phyloP scores from a whole-genome alignment of 768 basidiomycete species.

The Naganishia vaughanmartiniae region DNA sequence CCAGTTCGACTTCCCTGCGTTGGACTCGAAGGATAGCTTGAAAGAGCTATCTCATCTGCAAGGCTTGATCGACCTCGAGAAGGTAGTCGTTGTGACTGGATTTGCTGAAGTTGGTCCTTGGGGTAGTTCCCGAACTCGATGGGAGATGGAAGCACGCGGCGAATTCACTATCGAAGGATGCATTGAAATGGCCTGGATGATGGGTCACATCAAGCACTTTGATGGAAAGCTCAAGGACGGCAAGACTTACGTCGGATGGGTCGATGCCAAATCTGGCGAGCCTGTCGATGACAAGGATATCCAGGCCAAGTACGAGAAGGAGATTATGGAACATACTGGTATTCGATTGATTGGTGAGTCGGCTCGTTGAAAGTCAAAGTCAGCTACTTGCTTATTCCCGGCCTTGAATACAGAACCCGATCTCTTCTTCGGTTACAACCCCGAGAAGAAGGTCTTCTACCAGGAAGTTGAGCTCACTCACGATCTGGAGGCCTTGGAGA shows the following conservation, averaged over 20 bases:
- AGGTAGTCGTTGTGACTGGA: slow-evolving; percentile 92
- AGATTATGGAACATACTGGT: slow-evolving; percentile 84
- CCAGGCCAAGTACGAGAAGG: slow-evolving; percentile 87
- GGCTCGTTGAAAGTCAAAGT: neutral
- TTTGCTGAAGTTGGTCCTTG: slow-evolving; percentile 97
- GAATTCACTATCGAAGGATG: slow-evolving; percentile 95
- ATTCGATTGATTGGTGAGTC: slow-evolving; percentile 84
- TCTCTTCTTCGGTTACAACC: slow-evolving; percentile 95
- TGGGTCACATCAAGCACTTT: slow-evolving; percentile 98
- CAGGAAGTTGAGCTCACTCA: slow-evolving; percentile 96
- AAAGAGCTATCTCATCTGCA: slow-evolving; percentile 73
- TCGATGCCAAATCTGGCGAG: slow-evolving; percentile 85
- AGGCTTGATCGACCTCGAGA: slow-evolving; percentile 89
- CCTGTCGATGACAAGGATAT: slow-evolving; percentile 98
- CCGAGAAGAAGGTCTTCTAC: slow-evolving; percentile 93
- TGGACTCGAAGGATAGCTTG: slow-evolving; percentile 69
- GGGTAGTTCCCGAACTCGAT: slow-evolving; percentile 95
- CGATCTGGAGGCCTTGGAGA: slow-evolving; percentile 93
- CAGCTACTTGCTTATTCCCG: slow-evolving; percentile 14
- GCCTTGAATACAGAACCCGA: slow-evolving; percentile 73
- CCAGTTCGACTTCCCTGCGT: slow-evolving; percentile 85
- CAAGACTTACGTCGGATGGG: slow-evolving; percentile 94
- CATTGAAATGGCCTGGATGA: slow-evolving; percentile 99
- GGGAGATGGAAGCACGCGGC: slow-evolving; percentile 99
- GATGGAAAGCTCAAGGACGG: slow-evolving; percentile 93